Conservation (phyloP, 2,329 filamentous ascomycete species). For the Claviceps arundinis region DNA sequence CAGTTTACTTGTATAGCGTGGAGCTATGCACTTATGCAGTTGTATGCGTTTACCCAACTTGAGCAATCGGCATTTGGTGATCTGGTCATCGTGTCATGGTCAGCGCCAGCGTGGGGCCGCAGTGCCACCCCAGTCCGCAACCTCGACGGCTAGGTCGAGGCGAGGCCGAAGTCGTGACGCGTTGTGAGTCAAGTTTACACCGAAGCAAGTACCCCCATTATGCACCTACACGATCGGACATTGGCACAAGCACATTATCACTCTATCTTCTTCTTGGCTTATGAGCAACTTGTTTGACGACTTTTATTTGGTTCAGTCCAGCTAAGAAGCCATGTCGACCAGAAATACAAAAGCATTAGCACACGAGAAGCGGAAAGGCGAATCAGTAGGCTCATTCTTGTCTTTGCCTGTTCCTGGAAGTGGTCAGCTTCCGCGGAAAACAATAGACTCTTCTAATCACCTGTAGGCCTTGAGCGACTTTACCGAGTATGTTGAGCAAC, state of each 20-base stretch:
- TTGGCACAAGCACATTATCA: background rate
- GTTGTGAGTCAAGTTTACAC: background rate
- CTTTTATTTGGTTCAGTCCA: slow-evolving; percentile 8
- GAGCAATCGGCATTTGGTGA: background rate
- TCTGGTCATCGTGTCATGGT: background rate
- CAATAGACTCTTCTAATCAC: slow-evolving; percentile 2
- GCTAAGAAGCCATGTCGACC: slow-evolving; percentile 34
- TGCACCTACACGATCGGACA: too few relatives aligned
- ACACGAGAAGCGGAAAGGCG: slow-evolving; percentile 74
- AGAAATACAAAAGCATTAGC: slow-evolving; percentile 49
- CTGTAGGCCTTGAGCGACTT: slow-evolving; percentile 73
- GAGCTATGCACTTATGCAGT: background rate
- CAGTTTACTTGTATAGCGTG: background rate
- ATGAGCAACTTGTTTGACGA: slow-evolving; percentile 2
- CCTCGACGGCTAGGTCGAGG: slow-evolving; percentile 3
- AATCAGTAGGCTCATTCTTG: slow-evolving; percentile 46
- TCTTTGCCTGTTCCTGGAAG: background rate
- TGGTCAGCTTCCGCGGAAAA: background rate
- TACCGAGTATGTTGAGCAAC: slow-evolving; percentile 91
- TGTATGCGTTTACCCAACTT: slow-evolving; percentile 2
- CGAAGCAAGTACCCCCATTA: background rate
- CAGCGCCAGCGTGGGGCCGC: background rate
- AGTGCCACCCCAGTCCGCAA: background rate
- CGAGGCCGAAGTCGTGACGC: slow-evolving; percentile 4
- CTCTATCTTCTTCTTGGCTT: background rate